Evolutionary conservation across 495 filamentous ascomycete genomes (phyloP).

Genomic region (Poronia punctata): DNA sequence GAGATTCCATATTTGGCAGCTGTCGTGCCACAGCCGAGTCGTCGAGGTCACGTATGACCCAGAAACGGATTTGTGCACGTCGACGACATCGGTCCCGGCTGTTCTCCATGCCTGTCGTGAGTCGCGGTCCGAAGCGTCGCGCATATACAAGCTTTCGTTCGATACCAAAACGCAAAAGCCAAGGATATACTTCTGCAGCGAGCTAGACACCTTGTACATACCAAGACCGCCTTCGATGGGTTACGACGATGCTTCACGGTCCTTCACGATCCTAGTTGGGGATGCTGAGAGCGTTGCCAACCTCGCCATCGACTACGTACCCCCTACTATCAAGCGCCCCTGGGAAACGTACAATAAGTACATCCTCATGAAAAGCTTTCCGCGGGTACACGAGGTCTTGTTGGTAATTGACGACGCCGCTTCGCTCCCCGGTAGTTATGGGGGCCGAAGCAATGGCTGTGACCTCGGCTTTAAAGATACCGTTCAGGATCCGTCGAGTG

Average conservation of each 20-base stretch:
- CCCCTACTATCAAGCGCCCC: slow-evolving; percentile 36
- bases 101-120: slow-evolving; percentile 37
- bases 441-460: background rate
- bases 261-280: slow-evolving; percentile 28
- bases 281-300: slow-evolving; percentile 22
- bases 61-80: slow-evolving; percentile 24
- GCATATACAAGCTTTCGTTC: slow-evolving; percentile 34
- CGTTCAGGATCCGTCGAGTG: slow-evolving; percentile 16
- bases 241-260: slow-evolving; percentile 38
- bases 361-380: slow-evolving; percentile 37
- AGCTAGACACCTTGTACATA: slow-evolving; percentile 42
- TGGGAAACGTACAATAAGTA: slow-evolving; percentile 51
- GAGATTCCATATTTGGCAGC: slow-evolving; percentile 43
- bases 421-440: background rate
- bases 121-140: slow-evolving; percentile 36
- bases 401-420: slow-evolving; percentile 24
- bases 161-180: slow-evolving; percentile 26
- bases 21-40: slow-evolving; percentile 32
- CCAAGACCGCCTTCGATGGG: slow-evolving; percentile 39
- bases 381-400: slow-evolving; percentile 30
- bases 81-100: slow-evolving; percentile 32
- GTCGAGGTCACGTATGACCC: slow-evolving; percentile 34
- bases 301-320: slow-evolving; percentile 44
- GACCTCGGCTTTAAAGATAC: slow-evolving; percentile 14
- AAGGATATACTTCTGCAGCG: slow-evolving; percentile 38